phyloP scores from a whole-genome alignment of 345 rosid genomes.

The Euclidium syriacum region DNA sequence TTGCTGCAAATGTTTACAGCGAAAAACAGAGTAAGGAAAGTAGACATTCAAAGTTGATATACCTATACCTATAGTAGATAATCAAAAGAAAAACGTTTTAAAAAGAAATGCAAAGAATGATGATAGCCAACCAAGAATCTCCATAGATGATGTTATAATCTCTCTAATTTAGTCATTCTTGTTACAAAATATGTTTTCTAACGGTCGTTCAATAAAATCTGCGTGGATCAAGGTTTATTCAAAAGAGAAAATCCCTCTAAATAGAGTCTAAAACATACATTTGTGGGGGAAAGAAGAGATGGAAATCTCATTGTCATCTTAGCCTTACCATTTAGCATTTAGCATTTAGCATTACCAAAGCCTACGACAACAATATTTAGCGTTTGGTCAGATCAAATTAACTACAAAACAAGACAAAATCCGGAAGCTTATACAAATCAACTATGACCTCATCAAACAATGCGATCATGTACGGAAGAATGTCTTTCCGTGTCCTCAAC shows the following conservation, averaged over 20 bases:
- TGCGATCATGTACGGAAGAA: conserved; percentile 28
- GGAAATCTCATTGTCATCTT: background rate
- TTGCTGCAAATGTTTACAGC: background rate
- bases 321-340: background rate
- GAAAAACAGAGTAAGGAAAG: background rate
- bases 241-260: background rate
- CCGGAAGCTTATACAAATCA: background rate
- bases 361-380: background rate
- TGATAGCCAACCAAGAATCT: background rate
- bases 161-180: background rate
- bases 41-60: background rate
- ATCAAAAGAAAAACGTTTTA: too few relatives aligned
- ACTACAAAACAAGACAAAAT: too few relatives aligned
- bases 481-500: conserved; percentile 1
- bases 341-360: background rate
- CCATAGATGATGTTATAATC: background rate
- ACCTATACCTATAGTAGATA: too few relatives aligned
- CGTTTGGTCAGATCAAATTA: background rate
- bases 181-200: background rate
- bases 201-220: background rate
- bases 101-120: background rate
- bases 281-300: too few relatives aligned
- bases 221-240: background rate
- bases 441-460: conserved; percentile 8
- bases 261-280: too few relatives aligned